Evolutionary conservation across 805 yeast genomes (phyloP), one percentile per base, ranked within the genome.

Genomic region (Yueomyces sinensis): DNA sequence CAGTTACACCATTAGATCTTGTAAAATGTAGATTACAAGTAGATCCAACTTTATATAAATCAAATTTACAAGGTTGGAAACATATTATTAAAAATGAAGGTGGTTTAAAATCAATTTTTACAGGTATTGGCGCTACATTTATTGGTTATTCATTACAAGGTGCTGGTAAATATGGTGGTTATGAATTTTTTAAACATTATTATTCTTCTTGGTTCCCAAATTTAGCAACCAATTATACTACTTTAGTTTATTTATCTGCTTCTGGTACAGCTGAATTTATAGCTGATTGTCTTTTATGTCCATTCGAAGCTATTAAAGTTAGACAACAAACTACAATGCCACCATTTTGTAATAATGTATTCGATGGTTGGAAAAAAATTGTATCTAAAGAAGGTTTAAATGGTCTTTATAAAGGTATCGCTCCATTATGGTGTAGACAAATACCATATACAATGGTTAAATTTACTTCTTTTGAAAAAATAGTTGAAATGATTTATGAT

Each of bases 401-500:
- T 17, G 82, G 84, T 2, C 66, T 89, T 34, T 89, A 87, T 65
- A 80, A 82, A 52, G 97, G 97, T 35, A 62, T 89, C 35, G 78
- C 75, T 9, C 97, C 98, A 13, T 67, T 89, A 44, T 91, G 97
- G 97, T 73, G 76, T 39, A 79, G 97, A 65, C 98, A 89, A 62
- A 81, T 89, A 49, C 98, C 97, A n/a, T 89, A 89, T 66, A 89
- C 97, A 19, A 87, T 89, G 95, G 93, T 82, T 41, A 89, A 91
- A 63, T 91, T 89, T 59, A 89, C 96, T 7, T 72, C 94, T 18
- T 89, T 91, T 63, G 98, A 89, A 65, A 81, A 75, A 55, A 81
- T 87, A 34, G 96, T 89, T 23, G 84, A 78, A 50, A 58, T 62
- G 33, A 87, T 89, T 52, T 89, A 91, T 63, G 47, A 64, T 20